These are phyloP conservation scores for Oryza glumipatula DNA, from an alignment of 176 grass and related monocot genomes.

Conservation along the genomic window DNA sequence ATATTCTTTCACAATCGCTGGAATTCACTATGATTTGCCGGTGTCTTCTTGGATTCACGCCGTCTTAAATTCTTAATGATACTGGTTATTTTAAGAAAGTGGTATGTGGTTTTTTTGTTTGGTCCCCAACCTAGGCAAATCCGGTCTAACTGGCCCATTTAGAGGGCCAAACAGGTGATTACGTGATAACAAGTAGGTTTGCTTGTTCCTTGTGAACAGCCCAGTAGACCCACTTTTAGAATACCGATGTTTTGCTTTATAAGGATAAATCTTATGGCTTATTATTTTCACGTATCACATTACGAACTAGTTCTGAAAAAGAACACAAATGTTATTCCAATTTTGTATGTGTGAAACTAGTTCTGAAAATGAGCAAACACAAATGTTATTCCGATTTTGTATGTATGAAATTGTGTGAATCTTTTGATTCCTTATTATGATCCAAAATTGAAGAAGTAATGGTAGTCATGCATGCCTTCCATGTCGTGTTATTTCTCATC, in stretches of 20 bases:
- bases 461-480: background rate
- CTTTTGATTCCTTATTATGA: background rate
- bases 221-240: background rate
- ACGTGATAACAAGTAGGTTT: background rate
- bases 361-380: background rate
- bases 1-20: slow-evolving; percentile 21
- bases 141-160: background rate
- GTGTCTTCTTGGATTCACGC: background rate
- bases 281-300: background rate
- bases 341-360: background rate
- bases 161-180: background rate
- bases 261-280: background rate
- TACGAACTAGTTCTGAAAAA: background rate
- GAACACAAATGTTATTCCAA: background rate
- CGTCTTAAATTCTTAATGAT: background rate
- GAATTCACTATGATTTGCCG: background rate
- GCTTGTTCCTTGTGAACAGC: background rate
- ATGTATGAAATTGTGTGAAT: slow-evolving; percentile 6
- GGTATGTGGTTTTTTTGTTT: background rate
- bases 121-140: background rate
- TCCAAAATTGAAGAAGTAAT: slow-evolving; percentile 13
- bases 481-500: background rate
- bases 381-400: background rate
- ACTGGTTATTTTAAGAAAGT: background rate
- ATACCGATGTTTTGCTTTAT: background rate